phyloP scores from a whole-genome alignment of 225 moss, liverwort and hornwort species.

The Sphagnum contortum region DNA sequence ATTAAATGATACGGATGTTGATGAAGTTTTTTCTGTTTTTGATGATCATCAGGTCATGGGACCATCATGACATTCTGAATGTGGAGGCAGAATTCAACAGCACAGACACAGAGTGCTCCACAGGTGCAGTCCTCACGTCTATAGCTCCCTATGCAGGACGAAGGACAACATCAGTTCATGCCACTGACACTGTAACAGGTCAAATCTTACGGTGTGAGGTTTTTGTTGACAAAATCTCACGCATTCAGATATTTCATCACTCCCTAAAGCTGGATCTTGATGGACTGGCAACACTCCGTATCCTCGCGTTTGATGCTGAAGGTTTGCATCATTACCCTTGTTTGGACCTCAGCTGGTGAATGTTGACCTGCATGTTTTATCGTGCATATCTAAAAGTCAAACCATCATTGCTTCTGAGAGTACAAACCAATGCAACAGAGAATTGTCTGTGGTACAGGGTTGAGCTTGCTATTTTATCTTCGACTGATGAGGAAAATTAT shows the following conservation, averaged over 20 bases:
- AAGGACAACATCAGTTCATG: slow-evolving; percentile 86
- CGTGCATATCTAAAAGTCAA: too few species aligned
- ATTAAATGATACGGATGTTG: too few species aligned
- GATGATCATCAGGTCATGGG: slow-evolving; percentile 56
- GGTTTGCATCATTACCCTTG: slow-evolving; percentile 15
- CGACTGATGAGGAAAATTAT: too few species aligned
- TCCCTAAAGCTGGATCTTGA: slow-evolving; percentile 93
- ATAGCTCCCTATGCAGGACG: slow-evolving; percentile 59
- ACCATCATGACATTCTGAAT: slow-evolving; percentile 81
- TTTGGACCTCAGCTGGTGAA: too few species aligned
- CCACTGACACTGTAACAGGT: slow-evolving; percentile 69
- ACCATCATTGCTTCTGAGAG: too few species aligned
- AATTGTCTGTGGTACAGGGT: too few species aligned
- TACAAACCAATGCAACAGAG: too few species aligned
- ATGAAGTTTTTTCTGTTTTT: too few species aligned
- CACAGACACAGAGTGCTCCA: slow-evolving; percentile 66
- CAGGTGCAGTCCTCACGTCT: slow-evolving; percentile 79
- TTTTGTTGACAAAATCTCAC: slow-evolving; percentile 81
- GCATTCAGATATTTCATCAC: slow-evolving; percentile 96
- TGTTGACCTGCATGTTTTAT: too few species aligned
- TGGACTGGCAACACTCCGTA: slow-evolving; percentile 80
- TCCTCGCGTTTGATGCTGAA: slow-evolving; percentile 95
- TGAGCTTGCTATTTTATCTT: too few species aligned
- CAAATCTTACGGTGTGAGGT: slow-evolving; percentile 90
- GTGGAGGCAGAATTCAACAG: slow-evolving; percentile 85